Percentiles rank a stretch among this genome's conserved stretches.
Evolutionary conservation across 257 asterid genomes (phyloP).

Genomic region (Rauvolfia tetraphylla): DNA sequence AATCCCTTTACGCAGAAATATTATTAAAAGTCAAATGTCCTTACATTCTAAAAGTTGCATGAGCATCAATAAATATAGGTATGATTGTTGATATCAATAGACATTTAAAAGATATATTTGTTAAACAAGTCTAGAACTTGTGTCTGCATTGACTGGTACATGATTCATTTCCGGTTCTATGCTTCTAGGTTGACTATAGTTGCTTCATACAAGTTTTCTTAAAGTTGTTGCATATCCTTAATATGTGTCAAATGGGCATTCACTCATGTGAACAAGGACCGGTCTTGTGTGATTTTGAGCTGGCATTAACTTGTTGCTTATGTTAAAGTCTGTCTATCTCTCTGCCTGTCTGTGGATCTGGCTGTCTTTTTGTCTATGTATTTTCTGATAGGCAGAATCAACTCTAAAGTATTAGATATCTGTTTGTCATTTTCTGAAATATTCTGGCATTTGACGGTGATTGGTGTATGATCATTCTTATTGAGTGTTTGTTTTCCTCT

Average conservation of each 20-base stretch:
- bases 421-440: neutral
- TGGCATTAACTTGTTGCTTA: neutral
- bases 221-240: neutral
- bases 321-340: neutral
- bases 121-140: neutral
- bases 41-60: neutral
- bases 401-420: neutral
- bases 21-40: neutral
- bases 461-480: neutral
- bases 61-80: neutral
- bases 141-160: neutral
- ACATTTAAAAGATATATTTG: no score
- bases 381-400: neutral
- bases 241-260: neutral
- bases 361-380: neutral
- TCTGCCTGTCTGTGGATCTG: no score
- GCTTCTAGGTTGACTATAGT: neutral
- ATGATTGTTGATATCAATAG: no score
- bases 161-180: neutral
- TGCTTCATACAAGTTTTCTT: neutral
- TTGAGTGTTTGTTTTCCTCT: neutral
- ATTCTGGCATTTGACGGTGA: neutral
- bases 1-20: neutral
- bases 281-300: neutral
- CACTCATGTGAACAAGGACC: neutral